phyloP scores from a whole-genome alignment of 2,329 filamentous ascomycete genomes.

The Chaetomiaceae sp. region DNA sequence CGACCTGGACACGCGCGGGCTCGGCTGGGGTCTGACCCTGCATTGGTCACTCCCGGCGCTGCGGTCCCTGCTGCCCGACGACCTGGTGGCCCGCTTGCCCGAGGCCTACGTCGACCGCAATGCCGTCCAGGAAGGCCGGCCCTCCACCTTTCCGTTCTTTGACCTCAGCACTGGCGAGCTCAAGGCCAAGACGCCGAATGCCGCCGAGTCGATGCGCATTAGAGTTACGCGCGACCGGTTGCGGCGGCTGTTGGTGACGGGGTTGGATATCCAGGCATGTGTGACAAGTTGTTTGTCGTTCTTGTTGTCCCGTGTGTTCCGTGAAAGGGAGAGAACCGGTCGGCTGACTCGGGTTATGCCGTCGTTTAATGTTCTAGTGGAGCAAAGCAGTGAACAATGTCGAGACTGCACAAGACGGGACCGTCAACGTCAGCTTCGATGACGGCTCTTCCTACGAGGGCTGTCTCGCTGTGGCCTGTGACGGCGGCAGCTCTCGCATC shows the following conservation, averaged over 20 bases:
- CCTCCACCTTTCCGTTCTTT: conserved; percentile 50
- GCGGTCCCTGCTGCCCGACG: conserved; percentile 44
- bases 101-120: conserved; percentile 50
- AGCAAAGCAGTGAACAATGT: conserved; percentile 34
- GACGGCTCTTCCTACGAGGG: conserved; percentile 41
- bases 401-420: conserved; percentile 28
- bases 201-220: conserved; percentile 41
- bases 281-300: not conserved
- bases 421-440: conserved; percentile 41
- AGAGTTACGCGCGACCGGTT: conserved; percentile 45
- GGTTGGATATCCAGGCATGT: conserved; percentile 42
- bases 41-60: conserved; percentile 56
- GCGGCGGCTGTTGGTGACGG: conserved; percentile 41
- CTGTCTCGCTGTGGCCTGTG: conserved; percentile 45
- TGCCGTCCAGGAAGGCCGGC: conserved; percentile 42
- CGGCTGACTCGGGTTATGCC: conserved; percentile 4
- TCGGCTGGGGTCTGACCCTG: conserved; percentile 60
- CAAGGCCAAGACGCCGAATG: conserved; percentile 37
- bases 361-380: too few species aligned
- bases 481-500: conserved; percentile 43
- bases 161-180: conserved; percentile 48
- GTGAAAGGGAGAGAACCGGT: not conserved
- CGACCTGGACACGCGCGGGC: conserved; percentile 42
- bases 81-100: conserved; percentile 41
- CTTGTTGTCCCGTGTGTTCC: not conserved